These are phyloP conservation scores for Hirsutella thompsonii DNA, from an alignment of 2,329 filamentous ascomycete species.

Conservation along the genomic window DNA sequence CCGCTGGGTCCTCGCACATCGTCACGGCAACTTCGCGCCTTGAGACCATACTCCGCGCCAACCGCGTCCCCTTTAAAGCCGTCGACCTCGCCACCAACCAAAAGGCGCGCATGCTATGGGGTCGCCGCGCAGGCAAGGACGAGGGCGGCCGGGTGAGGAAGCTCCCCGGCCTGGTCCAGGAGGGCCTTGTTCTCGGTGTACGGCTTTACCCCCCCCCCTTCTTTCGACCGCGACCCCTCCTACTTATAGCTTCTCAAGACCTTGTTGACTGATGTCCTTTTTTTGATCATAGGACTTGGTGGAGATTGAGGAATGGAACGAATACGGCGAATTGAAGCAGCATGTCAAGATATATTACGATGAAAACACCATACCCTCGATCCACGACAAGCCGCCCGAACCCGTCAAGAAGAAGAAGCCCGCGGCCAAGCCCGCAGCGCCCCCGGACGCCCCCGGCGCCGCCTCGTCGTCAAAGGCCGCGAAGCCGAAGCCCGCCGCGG, in stretches of 20 bases:
- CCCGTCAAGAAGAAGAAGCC: constrained; percentile 15
- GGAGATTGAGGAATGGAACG: constrained; percentile 97
- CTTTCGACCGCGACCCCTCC: neutral
- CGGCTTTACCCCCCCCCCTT: constrained; percentile 22
- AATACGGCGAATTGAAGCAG: constrained; percentile 88
- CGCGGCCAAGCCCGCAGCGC: constrained; percentile 12
- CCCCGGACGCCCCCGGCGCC: constrained; percentile 6
- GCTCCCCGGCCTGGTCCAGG: constrained; percentile 79
- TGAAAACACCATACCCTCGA: constrained; percentile 44
- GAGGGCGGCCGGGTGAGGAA: constrained; percentile 52
- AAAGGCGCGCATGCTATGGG: constrained; percentile 79
- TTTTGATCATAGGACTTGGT: constrained; percentile 58
- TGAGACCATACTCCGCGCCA: constrained; percentile 91
- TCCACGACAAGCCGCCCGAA: constrained; percentile 36
- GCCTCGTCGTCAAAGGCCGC: constrained; percentile 10
- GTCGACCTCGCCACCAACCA: constrained; percentile 86
- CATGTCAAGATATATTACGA: constrained; percentile 61
- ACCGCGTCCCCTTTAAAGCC: constrained; percentile 86
- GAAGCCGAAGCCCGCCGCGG: constrained; percentile 6
- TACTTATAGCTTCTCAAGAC: no score
- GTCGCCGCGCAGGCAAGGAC: constrained; percentile 65
- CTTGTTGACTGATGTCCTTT: neutral
- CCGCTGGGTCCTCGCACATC: constrained; percentile 89
- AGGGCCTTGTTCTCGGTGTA: constrained; percentile 75
- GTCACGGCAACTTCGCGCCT: constrained; percentile 91